Evolutionary conservation across 2,329 filamentous ascomycete species (phyloP).

Genomic region (Botrytis aclada): DNA sequence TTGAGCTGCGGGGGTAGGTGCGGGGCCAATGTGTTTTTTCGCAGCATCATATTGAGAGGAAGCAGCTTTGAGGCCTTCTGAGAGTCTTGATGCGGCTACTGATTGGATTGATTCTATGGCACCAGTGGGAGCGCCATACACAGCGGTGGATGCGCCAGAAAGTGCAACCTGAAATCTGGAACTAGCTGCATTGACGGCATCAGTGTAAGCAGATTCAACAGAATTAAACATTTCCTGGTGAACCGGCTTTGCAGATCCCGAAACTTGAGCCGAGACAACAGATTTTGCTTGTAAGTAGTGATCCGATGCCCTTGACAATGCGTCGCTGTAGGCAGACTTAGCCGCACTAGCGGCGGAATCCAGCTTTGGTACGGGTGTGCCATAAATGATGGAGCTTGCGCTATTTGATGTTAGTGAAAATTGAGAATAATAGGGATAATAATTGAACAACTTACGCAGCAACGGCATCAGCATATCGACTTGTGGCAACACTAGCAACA

Average conservation of each 20-base stretch:
- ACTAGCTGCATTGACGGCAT: constrained; percentile 60
- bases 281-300: constrained; percentile 68
- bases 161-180: constrained; percentile 39
- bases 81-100: constrained; percentile 66
- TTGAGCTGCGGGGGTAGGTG: constrained; percentile 48
- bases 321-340: constrained; percentile 60
- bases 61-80: constrained; percentile 67
- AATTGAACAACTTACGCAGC: constrained; percentile 46
- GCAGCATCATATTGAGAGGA: constrained; percentile 68
- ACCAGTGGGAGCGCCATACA: constrained; percentile 52
- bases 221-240: constrained; percentile 68
- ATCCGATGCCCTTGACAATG: constrained; percentile 62
- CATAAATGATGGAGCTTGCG: constrained; percentile 59
- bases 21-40: constrained; percentile 61
- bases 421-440: constrained; percentile 21
- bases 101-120: constrained; percentile 58
- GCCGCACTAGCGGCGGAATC: constrained; percentile 43
- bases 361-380: constrained; percentile 62
- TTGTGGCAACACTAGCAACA: constrained; percentile 49
- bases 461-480: constrained; percentile 55
- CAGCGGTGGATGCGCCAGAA: constrained; percentile 48
- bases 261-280: constrained; percentile 63
- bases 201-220: constrained; percentile 65
- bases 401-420: constrained; percentile 22
- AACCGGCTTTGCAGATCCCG: constrained; percentile 65